Conservation (phyloP, 129 eudicot species). For the Tanacetum coccineum region DNA sequence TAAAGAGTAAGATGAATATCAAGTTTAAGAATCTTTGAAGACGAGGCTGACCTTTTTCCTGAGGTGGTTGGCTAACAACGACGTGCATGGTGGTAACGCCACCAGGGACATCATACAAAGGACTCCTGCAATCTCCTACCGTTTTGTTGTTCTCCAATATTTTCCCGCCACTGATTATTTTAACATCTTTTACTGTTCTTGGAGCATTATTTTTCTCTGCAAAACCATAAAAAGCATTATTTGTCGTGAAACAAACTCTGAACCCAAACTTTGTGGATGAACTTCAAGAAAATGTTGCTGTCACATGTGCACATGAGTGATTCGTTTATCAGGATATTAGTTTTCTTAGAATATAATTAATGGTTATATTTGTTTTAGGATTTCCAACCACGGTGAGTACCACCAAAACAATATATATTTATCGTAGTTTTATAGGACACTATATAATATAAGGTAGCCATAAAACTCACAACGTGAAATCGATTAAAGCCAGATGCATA, state of each 20-base stretch:
- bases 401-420: too few species aligned
- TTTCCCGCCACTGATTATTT: constrained; percentile 60
- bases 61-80: constrained; percentile 53
- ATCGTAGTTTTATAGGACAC: too few species aligned
- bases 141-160: constrained; percentile 71
- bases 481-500: background rate
- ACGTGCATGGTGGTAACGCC: constrained; percentile 80
- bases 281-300: background rate
- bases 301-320: background rate
- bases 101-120: constrained; percentile 59
- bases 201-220: constrained; percentile 68
- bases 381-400: background rate
- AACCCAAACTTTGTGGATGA: background rate
- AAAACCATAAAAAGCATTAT: background rate
- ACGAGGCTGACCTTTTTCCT: constrained; percentile 43
- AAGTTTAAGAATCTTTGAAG: background rate
- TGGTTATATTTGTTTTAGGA: constrained; percentile 2
- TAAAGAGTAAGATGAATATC: background rate
- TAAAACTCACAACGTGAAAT: background rate
- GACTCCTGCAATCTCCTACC: constrained; percentile 64
- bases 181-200: constrained; percentile 53
- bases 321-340: background rate
- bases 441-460: too few species aligned
- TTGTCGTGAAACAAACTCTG: too few species aligned
- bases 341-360: background rate